These are phyloP conservation scores for Sporothrix mexicana DNA, from an alignment of 2,329 filamentous ascomycete genomes.

Conservation along the genomic window DNA sequence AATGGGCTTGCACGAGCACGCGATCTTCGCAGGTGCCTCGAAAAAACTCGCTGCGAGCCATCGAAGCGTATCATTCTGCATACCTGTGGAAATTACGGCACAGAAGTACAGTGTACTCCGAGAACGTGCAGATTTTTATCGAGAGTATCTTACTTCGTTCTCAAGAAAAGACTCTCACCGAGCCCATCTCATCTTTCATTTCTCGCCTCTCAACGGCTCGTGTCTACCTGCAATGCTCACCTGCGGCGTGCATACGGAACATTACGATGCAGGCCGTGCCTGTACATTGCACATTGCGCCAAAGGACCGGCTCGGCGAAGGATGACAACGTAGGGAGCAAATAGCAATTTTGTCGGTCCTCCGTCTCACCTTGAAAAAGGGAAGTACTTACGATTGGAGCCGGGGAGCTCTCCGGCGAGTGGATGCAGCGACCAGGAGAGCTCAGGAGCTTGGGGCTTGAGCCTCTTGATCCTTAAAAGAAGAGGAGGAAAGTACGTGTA, in stretches of 20 bases:
- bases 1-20: slow-evolving; percentile 30
- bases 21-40: background rate
- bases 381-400: background rate
- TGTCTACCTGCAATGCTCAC: background rate
- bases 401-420: background rate
- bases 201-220: too few species aligned
- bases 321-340: background rate
- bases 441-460: background rate
- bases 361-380: slow-evolving; percentile 3
- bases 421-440: background rate
- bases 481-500: too few species aligned
- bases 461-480: background rate
- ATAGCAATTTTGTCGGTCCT: background rate
- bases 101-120: background rate
- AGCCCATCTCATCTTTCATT: background rate
- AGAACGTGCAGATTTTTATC: background rate
- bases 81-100: background rate
- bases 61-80: background rate
- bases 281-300: background rate
- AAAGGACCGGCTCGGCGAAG: background rate
- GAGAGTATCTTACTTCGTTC: too few species aligned
- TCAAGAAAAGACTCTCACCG: background rate
- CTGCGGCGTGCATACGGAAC: background rate
- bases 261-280: background rate
- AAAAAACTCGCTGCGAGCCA: background rate